A percentile compares a stretch with the other conserved stretches of the same genome.
Conservation (phyloP, 2,329 filamentous ascomycete genomes). For the Ceratocystis albifundus region DNA sequence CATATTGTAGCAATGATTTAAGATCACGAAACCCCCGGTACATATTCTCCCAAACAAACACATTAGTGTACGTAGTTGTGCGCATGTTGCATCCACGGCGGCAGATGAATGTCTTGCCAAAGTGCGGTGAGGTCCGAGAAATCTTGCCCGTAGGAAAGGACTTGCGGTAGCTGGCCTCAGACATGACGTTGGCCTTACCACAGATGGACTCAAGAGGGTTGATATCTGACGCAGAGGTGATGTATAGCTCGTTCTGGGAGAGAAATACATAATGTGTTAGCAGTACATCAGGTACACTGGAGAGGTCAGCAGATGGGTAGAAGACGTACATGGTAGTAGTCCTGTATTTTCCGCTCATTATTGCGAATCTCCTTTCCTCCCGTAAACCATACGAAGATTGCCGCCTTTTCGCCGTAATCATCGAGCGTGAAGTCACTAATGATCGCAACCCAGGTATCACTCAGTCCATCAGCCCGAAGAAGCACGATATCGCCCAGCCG, state of each 20-base stretch:
- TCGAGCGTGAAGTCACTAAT: constrained; percentile 70
- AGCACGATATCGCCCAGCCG: constrained; percentile 71
- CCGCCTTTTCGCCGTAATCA: constrained; percentile 65
- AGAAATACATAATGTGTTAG: not conserved
- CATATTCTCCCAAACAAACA: constrained; percentile 83
- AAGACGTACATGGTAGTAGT: constrained; percentile 54
- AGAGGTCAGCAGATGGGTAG: not conserved
- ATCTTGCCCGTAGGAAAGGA: constrained; percentile 65
- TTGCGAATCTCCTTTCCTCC: constrained; percentile 81
- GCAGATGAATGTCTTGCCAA: constrained; percentile 81
- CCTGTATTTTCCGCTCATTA: constrained; percentile 66
- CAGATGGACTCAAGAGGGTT: constrained; percentile 85
- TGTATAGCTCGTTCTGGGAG: constrained; percentile 72
- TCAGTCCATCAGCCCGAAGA: constrained; percentile 73
- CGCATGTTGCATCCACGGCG: constrained; percentile 79
- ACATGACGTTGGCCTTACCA: constrained; percentile 73
- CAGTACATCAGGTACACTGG: not conserved
- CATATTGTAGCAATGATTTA: constrained; percentile 50
- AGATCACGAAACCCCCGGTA: constrained; percentile 58
- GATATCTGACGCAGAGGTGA: constrained; percentile 74
- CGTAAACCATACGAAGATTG: constrained; percentile 92
- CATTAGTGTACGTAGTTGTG: constrained; percentile 81
- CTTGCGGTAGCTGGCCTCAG: constrained; percentile 53
- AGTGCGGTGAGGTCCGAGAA: constrained; percentile 59
- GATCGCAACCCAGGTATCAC: constrained; percentile 86